Conservation (phyloP, 1,139 yeast genomes). For the Eremothecium gossypii region DNA sequence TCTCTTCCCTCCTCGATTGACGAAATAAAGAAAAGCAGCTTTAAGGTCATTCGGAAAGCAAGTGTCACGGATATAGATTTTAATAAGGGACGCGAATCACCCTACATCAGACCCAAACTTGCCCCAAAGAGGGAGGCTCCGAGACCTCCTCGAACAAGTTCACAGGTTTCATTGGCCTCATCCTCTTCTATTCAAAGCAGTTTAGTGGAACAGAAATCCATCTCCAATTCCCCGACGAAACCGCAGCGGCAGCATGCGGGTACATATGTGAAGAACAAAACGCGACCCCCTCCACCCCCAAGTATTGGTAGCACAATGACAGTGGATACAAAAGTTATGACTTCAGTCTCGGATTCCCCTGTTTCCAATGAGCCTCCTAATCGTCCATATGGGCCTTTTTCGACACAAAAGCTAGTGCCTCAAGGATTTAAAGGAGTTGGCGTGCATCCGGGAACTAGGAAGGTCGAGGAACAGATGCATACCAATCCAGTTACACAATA, state of each 20-base stretch:
- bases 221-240: conserved; percentile 11
- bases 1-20: conserved; percentile 8
- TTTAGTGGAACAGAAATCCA: background rate
- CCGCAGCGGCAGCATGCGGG: conserved; percentile 15
- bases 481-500: conserved; percentile 11
- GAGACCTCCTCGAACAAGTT: conserved; percentile 43
- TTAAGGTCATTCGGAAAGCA: conserved; percentile 59
- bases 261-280: conserved; percentile 9
- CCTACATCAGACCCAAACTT: conserved; percentile 42
- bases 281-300: conserved; percentile 17
- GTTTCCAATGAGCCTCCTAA: conserved; percentile 14
- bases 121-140: conserved; percentile 65
- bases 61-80: conserved; percentile 64
- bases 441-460: conserved; percentile 11
- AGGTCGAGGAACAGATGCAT: conserved; percentile 11
- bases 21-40: conserved; percentile 34
- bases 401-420: conserved; percentile 34
- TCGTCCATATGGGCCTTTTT: conserved; percentile 34
- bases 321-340: conserved; percentile 6
- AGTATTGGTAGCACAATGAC: conserved; percentile 1
- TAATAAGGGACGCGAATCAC: conserved; percentile 70
- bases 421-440: conserved; percentile 35
- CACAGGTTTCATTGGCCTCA: conserved; percentile 13
- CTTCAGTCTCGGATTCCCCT: background rate
- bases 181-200: conserved; percentile 1